These are phyloP conservation scores for Trichosporon sp. DNA, from an alignment of 1,284 basidiomycete species.

Conservation along the genomic window DNA sequence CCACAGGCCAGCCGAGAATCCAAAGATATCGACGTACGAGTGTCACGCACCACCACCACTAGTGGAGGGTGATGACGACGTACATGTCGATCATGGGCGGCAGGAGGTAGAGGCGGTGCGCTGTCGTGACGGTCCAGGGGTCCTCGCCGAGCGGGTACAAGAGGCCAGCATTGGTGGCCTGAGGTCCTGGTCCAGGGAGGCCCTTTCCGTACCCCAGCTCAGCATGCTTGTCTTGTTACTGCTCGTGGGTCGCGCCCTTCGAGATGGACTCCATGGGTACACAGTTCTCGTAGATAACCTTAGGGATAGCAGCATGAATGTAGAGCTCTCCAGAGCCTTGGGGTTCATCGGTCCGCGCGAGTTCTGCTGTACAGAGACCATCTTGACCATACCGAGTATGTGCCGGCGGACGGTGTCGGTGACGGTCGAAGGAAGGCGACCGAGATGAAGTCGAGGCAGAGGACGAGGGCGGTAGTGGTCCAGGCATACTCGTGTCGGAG, in stretches of 20 bases:
- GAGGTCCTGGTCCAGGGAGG: background rate
- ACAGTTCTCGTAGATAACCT: background rate
- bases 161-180: background rate
- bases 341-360: background rate
- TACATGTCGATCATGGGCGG: background rate
- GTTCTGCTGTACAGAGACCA: no score
- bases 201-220: background rate
- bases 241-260: background rate
- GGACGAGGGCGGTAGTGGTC: background rate
- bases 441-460: background rate
- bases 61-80: background rate
- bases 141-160: background rate
- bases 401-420: background rate
- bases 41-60: background rate
- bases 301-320: background rate
- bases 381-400: no score
- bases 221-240: background rate
- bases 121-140: background rate
- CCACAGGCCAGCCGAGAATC: background rate
- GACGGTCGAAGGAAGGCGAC: background rate
- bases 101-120: background rate
- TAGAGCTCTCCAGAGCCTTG: background rate
- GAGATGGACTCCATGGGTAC: background rate
- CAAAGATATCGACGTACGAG: background rate
- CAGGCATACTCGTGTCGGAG: background rate